Percentiles rank a stretch among this genome's conserved stretches.
These are phyloP conservation scores for Gynostemma pentaphyllum DNA, from an alignment of 306 rosid species.

Conservation along the genomic window DNA sequence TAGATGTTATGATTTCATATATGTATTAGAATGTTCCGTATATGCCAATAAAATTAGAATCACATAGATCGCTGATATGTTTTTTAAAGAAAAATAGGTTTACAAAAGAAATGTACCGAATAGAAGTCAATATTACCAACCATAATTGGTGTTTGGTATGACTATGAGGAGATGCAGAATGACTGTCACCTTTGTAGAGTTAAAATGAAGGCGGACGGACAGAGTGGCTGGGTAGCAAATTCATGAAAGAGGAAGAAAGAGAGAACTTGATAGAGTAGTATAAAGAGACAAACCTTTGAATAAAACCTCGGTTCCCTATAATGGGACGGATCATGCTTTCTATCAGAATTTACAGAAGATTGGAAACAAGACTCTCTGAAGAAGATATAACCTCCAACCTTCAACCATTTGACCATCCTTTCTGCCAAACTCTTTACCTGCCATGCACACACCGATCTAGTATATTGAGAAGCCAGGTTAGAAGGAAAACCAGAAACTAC, in stretches of 20 bases:
- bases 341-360: constrained; percentile 78
- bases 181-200: too few species aligned
- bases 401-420: constrained; percentile 83
- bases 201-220: too few species aligned
- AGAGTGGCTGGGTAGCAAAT: too few species aligned
- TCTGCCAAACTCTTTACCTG: constrained; percentile 60
- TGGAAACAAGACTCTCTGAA: constrained; percentile 95
- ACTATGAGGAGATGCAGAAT: too few species aligned
- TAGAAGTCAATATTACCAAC: too few species aligned
- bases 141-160: too few species aligned
- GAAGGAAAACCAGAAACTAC: not conserved
- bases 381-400: constrained; percentile 73
- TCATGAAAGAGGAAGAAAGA: too few species aligned
- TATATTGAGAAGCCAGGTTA: not conserved
- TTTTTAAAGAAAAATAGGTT: too few species aligned
- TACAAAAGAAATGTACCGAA: too few species aligned
- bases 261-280: too few species aligned
- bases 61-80: not conserved
- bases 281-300: constrained; percentile 46
- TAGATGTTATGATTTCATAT: not conserved
- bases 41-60: constrained; percentile 9
- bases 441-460: not conserved
- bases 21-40: too few species aligned
- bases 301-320: constrained; percentile 82
- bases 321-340: constrained; percentile 74